Percentiles rank a stretch among this genome's conserved stretches.
Conservation (phyloP, 768 basidiomycete genomes). For the Sistotremastrum niveocremeum region DNA sequence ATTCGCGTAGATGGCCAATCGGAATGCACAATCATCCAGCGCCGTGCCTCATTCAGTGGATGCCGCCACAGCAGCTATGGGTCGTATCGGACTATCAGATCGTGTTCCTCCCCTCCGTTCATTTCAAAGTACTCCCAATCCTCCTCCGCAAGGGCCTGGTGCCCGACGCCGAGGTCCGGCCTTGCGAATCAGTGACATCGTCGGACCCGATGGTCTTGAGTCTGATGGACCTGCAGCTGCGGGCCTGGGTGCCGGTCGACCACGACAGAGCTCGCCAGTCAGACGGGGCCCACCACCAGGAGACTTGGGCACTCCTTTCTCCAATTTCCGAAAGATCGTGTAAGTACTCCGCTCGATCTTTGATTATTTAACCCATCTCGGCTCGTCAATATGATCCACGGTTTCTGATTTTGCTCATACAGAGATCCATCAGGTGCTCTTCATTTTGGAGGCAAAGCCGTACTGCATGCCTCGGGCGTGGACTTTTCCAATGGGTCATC, state of each 20-base stretch:
- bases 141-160: conserved; percentile 20
- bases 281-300: conserved; percentile 14
- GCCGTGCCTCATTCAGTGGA: conserved; percentile 23
- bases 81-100: conserved; percentile 17
- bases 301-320: conserved; percentile 65
- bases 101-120: conserved; percentile 16
- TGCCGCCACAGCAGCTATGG: conserved; percentile 25
- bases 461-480: conserved; percentile 79
- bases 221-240: conserved; percentile 47
- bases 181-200: conserved; percentile 52
- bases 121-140: conserved; percentile 23
- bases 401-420: conserved; percentile 3
- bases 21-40: conserved; percentile 16
- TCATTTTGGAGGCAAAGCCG: conserved; percentile 87
- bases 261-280: conserved; percentile 21
- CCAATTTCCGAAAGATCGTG: conserved; percentile 91
- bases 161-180: conserved; percentile 35
- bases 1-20: conserved; percentile 31
- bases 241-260: conserved; percentile 59
- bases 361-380: conserved; percentile 3
- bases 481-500: conserved; percentile 84
- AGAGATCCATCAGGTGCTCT: conserved; percentile 96
- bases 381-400: conserved; percentile 4
- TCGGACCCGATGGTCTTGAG: conserved; percentile 25
- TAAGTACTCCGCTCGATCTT: conserved; percentile 27